Base-by-base conservation (phyloP, 805 yeast species). In the Candida patagonica region DNA sequence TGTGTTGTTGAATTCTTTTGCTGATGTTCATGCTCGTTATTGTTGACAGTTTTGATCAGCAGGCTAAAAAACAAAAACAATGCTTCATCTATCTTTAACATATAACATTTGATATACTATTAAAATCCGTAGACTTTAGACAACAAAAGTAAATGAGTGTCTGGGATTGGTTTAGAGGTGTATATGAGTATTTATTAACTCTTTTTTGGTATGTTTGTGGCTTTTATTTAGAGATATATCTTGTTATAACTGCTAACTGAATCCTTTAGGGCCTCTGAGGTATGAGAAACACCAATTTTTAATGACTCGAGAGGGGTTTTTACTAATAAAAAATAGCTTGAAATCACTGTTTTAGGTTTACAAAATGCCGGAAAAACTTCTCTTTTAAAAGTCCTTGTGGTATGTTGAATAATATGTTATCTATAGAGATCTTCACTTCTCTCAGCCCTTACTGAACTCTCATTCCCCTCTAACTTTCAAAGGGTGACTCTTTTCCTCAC, bases 321-420 rank as follows among this genome's bases (percentile, higher is more conserved):
- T 29, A 29, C 37, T 26, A 40, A 35, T 40, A 16, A 30, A 35
- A 20, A n/a, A 9, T 38, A 60, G 60, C 52, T 61, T 45, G 64
- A 61, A 37, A 49, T 60, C 23, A 57, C 64, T 2, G 42, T 60
- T 7, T 43, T 60, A 13, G 65, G 65, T 5, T 54, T 60, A 7
- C 65, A 60, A 41, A 61, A 61, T 47, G 65, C 65, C 10, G 65
- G 65, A 13, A 60, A 60, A 39, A 59, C 65, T 6, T 56, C 63
- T 15, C 43, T 60, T n/a, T 41, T 60, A 27, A 48, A 49, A 17
- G 63, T 55, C 15, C 47, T 60, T 22, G 50, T 52, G 6, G 63
- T 57, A 42, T 35, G 58, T 47, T 21, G 12, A 17, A 5, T 16
- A 16, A 8, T 2, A 3, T 16, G 35, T 13, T 10, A 24, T 12